Conservation (phyloP, 2,329 filamentous ascomycete species). For the Penicillium frequentans region DNA sequence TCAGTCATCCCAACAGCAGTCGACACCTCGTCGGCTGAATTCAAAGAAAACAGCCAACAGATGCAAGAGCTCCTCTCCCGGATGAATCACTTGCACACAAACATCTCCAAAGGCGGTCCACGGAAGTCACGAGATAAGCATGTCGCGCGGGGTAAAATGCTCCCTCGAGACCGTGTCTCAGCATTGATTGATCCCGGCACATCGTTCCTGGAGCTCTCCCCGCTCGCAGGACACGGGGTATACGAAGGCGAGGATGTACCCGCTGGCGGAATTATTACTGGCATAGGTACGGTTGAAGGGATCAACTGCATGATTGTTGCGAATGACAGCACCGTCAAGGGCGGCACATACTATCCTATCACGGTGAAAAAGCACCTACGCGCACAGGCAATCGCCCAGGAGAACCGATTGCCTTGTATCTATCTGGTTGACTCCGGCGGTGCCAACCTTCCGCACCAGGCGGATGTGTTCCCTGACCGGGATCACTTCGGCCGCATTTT, state of each 20-base stretch:
- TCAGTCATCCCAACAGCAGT: slow-evolving; percentile 75
- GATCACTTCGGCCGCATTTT: slow-evolving; percentile 98
- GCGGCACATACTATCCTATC: slow-evolving; percentile 94
- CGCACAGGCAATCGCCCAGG: slow-evolving; percentile 84
- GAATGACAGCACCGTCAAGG: slow-evolving; percentile 96
- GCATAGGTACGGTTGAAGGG: slow-evolving; percentile 84
- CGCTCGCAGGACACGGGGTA: slow-evolving; percentile 82
- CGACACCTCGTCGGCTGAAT: slow-evolving; percentile 75
- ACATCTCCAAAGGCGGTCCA: slow-evolving; percentile 73
- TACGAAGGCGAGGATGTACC: slow-evolving; percentile 87
- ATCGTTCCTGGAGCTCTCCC: slow-evolving; percentile 88
- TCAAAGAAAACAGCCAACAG: slow-evolving; percentile 73
- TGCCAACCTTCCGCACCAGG: slow-evolving; percentile 91
- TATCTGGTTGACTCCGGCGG: slow-evolving; percentile 96
- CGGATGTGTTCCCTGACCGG: slow-evolving; percentile 90
- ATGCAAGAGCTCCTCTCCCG: slow-evolving; percentile 72
- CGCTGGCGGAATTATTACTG: slow-evolving; percentile 87
- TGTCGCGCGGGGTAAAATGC: slow-evolving; percentile 84
- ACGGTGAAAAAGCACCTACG: slow-evolving; percentile 97
- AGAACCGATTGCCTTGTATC: slow-evolving; percentile 82
- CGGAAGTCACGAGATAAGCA: slow-evolving; percentile 86
- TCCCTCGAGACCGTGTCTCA: slow-evolving; percentile 84
- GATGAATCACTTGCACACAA: slow-evolving; percentile 68
- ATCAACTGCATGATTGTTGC: slow-evolving; percentile 91
- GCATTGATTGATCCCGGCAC: slow-evolving; percentile 86